Base-by-base conservation (phyloP, 1,284 basidiomycete species). In the Ganoderma sinense region DNA sequence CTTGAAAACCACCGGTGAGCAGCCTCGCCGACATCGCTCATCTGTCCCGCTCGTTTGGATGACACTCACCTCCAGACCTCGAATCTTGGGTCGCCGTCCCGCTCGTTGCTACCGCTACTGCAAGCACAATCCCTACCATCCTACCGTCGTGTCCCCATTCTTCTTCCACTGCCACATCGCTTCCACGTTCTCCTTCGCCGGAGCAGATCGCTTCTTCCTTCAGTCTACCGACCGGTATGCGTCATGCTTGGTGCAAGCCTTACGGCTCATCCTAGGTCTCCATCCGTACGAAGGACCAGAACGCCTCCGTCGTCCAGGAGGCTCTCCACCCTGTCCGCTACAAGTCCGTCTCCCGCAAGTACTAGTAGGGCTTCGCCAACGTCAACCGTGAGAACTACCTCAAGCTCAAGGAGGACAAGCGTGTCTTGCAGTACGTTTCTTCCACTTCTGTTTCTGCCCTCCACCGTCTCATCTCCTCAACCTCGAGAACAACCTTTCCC, bases 231-330 rank as follows among this genome's bases (percentile, higher is more conserved):
- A 98, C 97, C 70, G 97, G 97, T 85, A 99, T 99, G 97, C 96
- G 97, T 87, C 97, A 97, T 78, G 97, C 97, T 72, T 99, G 97
- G 97, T 97, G 97, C 79, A 98, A 99, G 88, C 97, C 97, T 64
- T 99, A 98, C 84, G 97, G 97, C 33, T 98, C 82, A 95, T 99
- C 82, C 91, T 33, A 33, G 33, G 33, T 99, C 73, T 98, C 96
- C 73, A 93, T 99, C 83, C 95, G 97, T 72, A 94, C 91, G 85
- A 97, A 97, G 86, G 97, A 99, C 81, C 77, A 80, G 75, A 97
- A 97, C 85, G 91, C 93, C 67, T 83, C 92, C 62, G 94, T 98
- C 78, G 94, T 98, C 82, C 93, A 96, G 84, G 97, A 99, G 87
- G 97, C 97, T 71, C 93, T 99, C 76, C 94, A 96, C 78, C 95